phyloP scores from a whole-genome alignment of 495 filamentous ascomycete genomes.

The Penicillium macrosclerotiorum region DNA sequence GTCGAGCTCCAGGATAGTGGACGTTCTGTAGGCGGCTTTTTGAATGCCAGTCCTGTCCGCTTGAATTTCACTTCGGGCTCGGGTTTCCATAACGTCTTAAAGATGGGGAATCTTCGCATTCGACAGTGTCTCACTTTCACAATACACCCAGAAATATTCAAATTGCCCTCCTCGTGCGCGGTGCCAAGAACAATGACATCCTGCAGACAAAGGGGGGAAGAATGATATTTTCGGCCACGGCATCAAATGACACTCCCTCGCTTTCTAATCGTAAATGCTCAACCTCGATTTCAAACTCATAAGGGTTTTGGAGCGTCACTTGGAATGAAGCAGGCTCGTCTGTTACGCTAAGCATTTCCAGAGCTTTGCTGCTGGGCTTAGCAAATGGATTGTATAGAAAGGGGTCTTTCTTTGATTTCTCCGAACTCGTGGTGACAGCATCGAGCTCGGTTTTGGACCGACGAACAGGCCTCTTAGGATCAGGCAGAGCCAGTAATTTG shows the following conservation, averaged over 20 bases:
- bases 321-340: constrained; percentile 73
- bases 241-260: constrained; percentile 68
- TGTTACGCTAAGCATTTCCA: constrained; percentile 69
- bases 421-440: constrained; percentile 50
- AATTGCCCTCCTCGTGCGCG: constrained; percentile 60
- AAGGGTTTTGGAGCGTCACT: constrained; percentile 88
- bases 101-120: constrained; percentile 80
- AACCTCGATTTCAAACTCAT: constrained; percentile 86
- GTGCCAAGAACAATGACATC: constrained; percentile 69
- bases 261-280: constrained; percentile 75
- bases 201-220: constrained; percentile 81
- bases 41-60: constrained; percentile 61
- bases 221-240: constrained; percentile 58
- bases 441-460: constrained; percentile 71
- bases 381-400: constrained; percentile 92
- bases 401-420: constrained; percentile 65
- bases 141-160: constrained; percentile 74
- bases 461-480: constrained; percentile 59
- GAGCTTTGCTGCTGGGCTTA: constrained; percentile 58
- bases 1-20: constrained; percentile 56
- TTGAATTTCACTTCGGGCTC: constrained; percentile 72
- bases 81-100: constrained; percentile 71
- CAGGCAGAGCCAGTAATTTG: constrained; percentile 56
- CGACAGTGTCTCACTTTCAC: constrained; percentile 79
- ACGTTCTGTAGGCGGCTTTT: constrained; percentile 52